phyloP scores from a whole-genome alignment of 2,329 filamentous ascomycete genomes.

The Arthroderma uncinatum region DNA sequence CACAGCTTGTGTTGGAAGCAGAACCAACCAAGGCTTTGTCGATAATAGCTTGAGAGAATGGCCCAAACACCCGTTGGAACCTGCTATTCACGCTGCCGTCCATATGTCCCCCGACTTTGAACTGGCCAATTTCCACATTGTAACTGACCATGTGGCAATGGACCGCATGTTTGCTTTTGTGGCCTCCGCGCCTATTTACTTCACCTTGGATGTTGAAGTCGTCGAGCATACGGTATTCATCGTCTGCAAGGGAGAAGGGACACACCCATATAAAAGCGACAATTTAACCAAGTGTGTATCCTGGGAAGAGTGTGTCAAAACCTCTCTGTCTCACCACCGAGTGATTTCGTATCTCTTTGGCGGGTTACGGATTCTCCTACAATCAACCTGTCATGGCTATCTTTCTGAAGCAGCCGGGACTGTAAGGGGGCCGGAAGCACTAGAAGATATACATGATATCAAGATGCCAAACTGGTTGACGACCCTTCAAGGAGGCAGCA shows the following conservation, averaged over 20 bases:
- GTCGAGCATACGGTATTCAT: slow-evolving; percentile 52
- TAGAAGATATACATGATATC: neutral
- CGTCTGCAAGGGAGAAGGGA: slow-evolving; percentile 53
- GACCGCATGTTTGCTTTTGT: slow-evolving; percentile 43
- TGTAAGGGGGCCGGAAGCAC: neutral
- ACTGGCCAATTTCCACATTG: slow-evolving; percentile 39
- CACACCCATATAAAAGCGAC: slow-evolving; percentile 31
- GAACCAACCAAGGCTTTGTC: slow-evolving; percentile 36
- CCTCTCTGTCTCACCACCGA: slow-evolving; percentile 52
- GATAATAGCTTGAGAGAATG: slow-evolving; percentile 32
- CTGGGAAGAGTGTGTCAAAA: slow-evolving; percentile 45
- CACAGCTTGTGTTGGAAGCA: slow-evolving; percentile 29
- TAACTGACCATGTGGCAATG: slow-evolving; percentile 51
- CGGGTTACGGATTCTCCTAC: slow-evolving; percentile 41
- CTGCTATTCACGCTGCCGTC: slow-evolving; percentile 36
- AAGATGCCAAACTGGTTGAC: neutral
- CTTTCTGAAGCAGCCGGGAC: slow-evolving; percentile 24
- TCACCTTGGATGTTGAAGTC: slow-evolving; percentile 35
- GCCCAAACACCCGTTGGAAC: slow-evolving; percentile 34
- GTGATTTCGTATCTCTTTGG: slow-evolving; percentile 50
- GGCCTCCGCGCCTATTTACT: neutral
- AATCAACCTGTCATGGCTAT: slow-evolving; percentile 52
- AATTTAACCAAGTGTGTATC: slow-evolving; percentile 19
- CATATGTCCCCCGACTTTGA: slow-evolving; percentile 28
- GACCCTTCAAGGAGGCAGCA: neutral